Base-by-base conservation (phyloP, 345 rosid species). In the Erodium maritimum region DNA sequence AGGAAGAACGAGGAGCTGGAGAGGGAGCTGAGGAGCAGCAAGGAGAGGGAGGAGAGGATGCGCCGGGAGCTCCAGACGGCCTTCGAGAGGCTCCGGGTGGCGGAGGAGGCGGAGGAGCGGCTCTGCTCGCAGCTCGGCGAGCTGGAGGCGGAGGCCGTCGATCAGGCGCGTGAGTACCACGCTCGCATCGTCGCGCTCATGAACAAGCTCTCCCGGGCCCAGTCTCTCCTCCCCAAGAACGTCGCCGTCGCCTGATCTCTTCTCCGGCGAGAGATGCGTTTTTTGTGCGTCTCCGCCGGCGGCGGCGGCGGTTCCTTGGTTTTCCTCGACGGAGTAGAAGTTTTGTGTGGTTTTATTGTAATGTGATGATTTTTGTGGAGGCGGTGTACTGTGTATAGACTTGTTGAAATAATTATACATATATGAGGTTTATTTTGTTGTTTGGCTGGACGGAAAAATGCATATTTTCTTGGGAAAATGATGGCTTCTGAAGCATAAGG, bases 81-180 rank as follows among this genome's bases (percentile, higher is more conserved):
- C 0, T 72, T 71, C 80, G 73, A 81, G 57, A 64, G 90, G 61
- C 70, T 90, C 0, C 63, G 84, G 24, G 79, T 85, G 64, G 90
- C 85, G 3, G 97, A 87, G 68, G 95, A 87, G 22, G 97, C 78
- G 0, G 97, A 87, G 79, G 95, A 87, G 75, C 69, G 83, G 67
- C 86, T 90, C 50, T 87, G 94, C 71, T 67, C 81, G 5, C 91
- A 87, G 82, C 83, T 90, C 0, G 94, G 96, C 0, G 94, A 90
- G 71, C 82, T 90, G 2, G 96, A 90, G 74, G 96, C 94, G 0
- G 97, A 90, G 73, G 80, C 91, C 21, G 74, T 83, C 33, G 61
- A 69, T 42, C 83, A 83, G 45, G 97, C 94, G 8, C 91, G 91
- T 58, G 86, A 50, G 10, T 78, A 82, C 59, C 83, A 70, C 59